phyloP scores from a whole-genome alignment of 2,329 filamentous ascomycete species.

The Fonsecaea pugnacius region DNA sequence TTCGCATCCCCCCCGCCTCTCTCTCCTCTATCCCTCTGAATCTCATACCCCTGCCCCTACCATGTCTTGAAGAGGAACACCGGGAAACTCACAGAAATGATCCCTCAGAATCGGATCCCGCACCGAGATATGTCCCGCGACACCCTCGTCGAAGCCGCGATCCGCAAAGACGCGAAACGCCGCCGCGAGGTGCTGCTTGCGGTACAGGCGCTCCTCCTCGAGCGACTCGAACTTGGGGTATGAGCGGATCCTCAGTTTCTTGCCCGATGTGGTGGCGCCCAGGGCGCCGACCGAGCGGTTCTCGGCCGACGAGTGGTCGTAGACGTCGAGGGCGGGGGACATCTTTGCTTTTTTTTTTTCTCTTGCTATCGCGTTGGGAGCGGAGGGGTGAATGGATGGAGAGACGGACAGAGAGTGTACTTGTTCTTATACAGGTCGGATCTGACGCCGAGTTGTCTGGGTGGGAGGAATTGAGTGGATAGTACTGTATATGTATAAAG shows the following conservation, averaged over 20 bases:
- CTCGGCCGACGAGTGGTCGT: constrained; percentile 43
- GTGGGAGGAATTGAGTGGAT: too few species aligned
- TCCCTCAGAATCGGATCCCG: constrained; percentile 47
- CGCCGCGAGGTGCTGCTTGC: constrained; percentile 53
- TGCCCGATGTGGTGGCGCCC: constrained; percentile 53
- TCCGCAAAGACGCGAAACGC: constrained; percentile 52
- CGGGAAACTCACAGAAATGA: constrained; percentile 42
- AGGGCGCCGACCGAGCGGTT: constrained; percentile 53
- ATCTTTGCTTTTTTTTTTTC: constrained; percentile 37
- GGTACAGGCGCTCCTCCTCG: constrained; percentile 49
- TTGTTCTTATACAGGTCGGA: too few species aligned
- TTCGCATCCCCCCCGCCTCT: too few species aligned
- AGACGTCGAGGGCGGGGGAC: constrained; percentile 46
- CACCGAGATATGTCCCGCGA: constrained; percentile 51
- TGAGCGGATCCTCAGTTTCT: constrained; percentile 51
- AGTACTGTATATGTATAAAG: too few species aligned
- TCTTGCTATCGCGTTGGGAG: too few species aligned
- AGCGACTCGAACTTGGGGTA: constrained; percentile 51
- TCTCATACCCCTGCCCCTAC: neutral
- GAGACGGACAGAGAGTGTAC: too few species aligned
- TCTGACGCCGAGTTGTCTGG: too few species aligned
- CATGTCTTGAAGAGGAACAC: constrained; percentile 2
- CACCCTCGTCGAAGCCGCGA: constrained; percentile 47
- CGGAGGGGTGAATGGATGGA: too few species aligned
- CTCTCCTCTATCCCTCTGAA: neutral